These are phyloP conservation scores for Striga hermonthica DNA, from an alignment of 305 asterid species.

Conservation along the genomic window DNA sequence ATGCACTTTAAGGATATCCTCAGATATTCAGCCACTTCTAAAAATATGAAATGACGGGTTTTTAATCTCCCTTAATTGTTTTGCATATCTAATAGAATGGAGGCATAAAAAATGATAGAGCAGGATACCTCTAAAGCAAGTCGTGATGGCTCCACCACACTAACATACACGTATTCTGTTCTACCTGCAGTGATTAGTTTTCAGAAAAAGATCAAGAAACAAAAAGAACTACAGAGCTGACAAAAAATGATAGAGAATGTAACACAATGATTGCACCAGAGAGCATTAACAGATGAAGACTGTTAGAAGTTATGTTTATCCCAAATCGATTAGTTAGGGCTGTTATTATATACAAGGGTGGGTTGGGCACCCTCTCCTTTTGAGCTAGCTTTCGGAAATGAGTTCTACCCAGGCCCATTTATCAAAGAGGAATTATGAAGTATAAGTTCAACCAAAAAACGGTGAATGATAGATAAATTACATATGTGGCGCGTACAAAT, in stretches of 20 bases:
- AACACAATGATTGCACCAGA: slow-evolving; percentile 1
- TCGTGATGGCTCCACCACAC: slow-evolving; percentile 69
- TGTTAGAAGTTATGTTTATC: no score
- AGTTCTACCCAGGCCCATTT: neutral
- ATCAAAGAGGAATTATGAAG: slow-evolving; percentile 13
- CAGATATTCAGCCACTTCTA: slow-evolving; percentile 6
- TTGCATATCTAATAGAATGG: slow-evolving; percentile 19
- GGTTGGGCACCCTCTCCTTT: no score
- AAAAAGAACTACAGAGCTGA: slow-evolving; percentile 7
- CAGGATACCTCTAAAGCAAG: slow-evolving; percentile 71
- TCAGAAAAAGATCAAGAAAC: slow-evolving; percentile 12
- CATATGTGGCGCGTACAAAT: slow-evolving; percentile 15
- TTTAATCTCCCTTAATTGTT: slow-evolving; percentile 3
- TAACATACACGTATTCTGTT: slow-evolving; percentile 72
- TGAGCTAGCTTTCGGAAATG: no score
- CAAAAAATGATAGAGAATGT: neutral
- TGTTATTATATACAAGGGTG: no score
- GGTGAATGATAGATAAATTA: neutral
- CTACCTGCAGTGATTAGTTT: slow-evolving; percentile 57
- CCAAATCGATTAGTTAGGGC: no score
- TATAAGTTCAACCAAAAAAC: slow-evolving; percentile 13
- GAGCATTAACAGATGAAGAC: no score
- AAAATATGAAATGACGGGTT: slow-evolving; percentile 22
- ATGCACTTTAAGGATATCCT: slow-evolving; percentile 18
- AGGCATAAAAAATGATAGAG: slow-evolving; percentile 21